Evolutionary conservation across 2,329 filamentous ascomycete genomes (phyloP).

Genomic region (Tolypocladium tundrense): DNA sequence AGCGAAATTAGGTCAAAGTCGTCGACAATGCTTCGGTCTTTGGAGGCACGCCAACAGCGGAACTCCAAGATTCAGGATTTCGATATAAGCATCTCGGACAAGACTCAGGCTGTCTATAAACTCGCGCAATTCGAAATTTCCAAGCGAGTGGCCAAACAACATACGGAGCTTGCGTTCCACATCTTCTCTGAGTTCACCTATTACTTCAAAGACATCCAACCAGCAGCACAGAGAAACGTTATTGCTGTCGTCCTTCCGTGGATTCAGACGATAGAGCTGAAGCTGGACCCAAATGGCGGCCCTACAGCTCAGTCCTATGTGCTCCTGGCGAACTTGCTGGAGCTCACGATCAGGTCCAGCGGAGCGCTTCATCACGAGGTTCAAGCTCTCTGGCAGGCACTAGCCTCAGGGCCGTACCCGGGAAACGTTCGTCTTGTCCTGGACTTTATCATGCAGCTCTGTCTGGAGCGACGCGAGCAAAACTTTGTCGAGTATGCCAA

Average conservation of each 20-base stretch:
- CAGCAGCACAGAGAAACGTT: conserved; percentile 81
- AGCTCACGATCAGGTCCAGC: conserved; percentile 90
- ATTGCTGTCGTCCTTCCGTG: conserved; percentile 91
- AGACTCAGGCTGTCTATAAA: conserved; percentile 97
- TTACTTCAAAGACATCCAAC: conserved; percentile 80
- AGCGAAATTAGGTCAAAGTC: conserved; percentile 85
- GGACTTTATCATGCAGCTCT: conserved; percentile 92
- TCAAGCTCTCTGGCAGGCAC: conserved; percentile 91
- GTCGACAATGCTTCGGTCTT: conserved; percentile 63
- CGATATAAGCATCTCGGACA: conserved; percentile 96
- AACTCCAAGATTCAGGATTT: conserved; percentile 93
- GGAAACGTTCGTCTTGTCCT: conserved; percentile 91
- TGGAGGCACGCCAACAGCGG: conserved; percentile 69
- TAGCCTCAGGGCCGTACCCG: conserved; percentile 84
- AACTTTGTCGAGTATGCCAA: conserved; percentile 98
- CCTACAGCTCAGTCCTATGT: conserved; percentile 91
- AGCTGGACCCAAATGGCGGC: conserved; percentile 82
- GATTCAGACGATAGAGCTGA: conserved; percentile 89
- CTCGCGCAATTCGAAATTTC: conserved; percentile 95
- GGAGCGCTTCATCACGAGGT: conserved; percentile 89
- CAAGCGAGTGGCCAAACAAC: conserved; percentile 76
- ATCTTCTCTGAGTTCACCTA: conserved; percentile 93
- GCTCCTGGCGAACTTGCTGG: conserved; percentile 84
- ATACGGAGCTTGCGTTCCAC: conserved; percentile 80
- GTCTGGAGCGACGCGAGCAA: conserved; percentile 86